These are phyloP conservation scores for Onygenales sp. DNA, from an alignment of 2,329 filamentous ascomycete species.

Conservation along the genomic window DNA sequence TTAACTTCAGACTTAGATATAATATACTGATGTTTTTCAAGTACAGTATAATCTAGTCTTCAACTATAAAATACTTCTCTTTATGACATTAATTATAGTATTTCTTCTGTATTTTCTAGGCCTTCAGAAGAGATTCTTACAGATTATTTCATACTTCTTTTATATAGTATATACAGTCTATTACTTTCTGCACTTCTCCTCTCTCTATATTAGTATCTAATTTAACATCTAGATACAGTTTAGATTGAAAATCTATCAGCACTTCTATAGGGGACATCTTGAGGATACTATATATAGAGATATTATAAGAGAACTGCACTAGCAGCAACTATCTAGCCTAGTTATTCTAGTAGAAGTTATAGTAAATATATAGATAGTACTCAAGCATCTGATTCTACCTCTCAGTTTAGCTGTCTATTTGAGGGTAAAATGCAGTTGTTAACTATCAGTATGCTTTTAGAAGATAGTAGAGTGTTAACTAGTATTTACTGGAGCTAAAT, in stretches of 20 bases:
- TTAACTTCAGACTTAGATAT: background rate
- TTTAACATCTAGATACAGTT: background rate
- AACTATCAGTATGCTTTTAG: too few species aligned
- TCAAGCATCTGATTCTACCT: constrained; percentile 4
- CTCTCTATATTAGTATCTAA: too few species aligned
- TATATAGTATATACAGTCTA: too few species aligned
- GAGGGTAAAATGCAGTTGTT: too few species aligned
- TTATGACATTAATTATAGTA: background rate
- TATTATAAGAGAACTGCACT: constrained; percentile 12
- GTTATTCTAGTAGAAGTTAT: constrained; percentile 11
- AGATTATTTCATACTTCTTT: too few species aligned
- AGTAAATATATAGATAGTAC: constrained; percentile 8
- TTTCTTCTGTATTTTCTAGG: background rate
- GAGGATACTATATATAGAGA: background rate
- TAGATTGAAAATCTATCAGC: background rate
- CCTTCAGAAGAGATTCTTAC: background rate
- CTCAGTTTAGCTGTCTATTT: constrained; percentile 2
- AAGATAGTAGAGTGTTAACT: too few species aligned
- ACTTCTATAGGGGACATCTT: background rate
- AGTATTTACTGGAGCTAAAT: too few species aligned
- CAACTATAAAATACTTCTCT: background rate
- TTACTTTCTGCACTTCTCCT: too few species aligned
- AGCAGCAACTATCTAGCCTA: constrained; percentile 7
- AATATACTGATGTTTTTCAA: background rate
- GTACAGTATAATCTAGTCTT: background rate